A percentile compares a stretch with the other conserved stretches of the same genome.
Evolutionary conservation across 2,329 filamentous ascomycete genomes (phyloP).

Genomic region (Sclerotinia minor): DNA sequence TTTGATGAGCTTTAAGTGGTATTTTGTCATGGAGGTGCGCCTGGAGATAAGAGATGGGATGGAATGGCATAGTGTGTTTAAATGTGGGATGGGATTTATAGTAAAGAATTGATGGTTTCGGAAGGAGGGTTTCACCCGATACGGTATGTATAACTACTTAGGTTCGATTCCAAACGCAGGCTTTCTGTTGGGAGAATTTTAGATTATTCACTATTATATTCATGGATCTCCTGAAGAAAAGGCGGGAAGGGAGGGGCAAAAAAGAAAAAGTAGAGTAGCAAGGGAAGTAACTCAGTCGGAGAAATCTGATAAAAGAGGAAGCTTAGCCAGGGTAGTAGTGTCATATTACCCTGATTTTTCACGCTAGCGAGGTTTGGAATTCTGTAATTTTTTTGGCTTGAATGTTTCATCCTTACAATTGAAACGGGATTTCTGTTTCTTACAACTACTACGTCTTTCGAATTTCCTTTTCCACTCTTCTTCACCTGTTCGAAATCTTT

Average conservation of each 20-base stretch:
- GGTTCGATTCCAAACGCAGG: too few relatives aligned
- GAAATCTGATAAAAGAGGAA: too few relatives aligned
- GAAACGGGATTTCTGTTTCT: not conserved
- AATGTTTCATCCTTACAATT: not conserved
- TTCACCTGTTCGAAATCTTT: not conserved
- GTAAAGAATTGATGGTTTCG: not conserved
- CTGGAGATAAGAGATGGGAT: not conserved
- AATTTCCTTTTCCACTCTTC: too few relatives aligned
- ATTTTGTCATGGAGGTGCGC: not conserved
- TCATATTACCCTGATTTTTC: constrained; percentile 1
- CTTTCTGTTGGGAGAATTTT: too few relatives aligned
- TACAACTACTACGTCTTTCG: not conserved
- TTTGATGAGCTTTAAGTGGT: not conserved
- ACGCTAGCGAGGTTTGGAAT: not conserved
- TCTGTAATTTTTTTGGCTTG: not conserved
- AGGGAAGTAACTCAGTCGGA: too few relatives aligned
- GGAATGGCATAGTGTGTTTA: not conserved
- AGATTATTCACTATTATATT: too few relatives aligned
- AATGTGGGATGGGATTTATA: not conserved
- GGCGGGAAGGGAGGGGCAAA: not conserved
- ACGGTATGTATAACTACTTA: too few relatives aligned
- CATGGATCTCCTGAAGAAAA: not conserved
- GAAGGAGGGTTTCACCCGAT: not conserved
- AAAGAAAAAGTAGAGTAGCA: not conserved
- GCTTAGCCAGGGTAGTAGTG: constrained; percentile 2